Evolutionary conservation across 1,284 basidiomycete genomes (phyloP).

Genomic region (Phellopilus nigrolimitatus): DNA sequence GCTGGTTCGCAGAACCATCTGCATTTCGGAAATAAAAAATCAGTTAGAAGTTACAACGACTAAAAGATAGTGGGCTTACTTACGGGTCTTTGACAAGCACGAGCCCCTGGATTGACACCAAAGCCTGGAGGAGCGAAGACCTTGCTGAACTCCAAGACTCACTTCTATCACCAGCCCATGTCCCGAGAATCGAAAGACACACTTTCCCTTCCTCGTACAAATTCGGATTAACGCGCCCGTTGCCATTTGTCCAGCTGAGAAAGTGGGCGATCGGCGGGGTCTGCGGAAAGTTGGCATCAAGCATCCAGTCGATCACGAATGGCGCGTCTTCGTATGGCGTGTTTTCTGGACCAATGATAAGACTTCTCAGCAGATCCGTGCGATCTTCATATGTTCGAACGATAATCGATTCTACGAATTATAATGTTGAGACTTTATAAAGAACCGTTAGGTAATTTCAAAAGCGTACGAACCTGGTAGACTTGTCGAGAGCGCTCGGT

Average conservation of each 20-base stretch:
- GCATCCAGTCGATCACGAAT: constrained; percentile 91
- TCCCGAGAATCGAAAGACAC: constrained; percentile 86
- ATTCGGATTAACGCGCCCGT: constrained; percentile 74
- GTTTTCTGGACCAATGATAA: constrained; percentile 91
- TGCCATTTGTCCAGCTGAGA: constrained; percentile 90
- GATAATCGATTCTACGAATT: constrained; percentile 57
- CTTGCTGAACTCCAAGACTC: constrained; percentile 80
- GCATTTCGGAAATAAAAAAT: constrained; percentile 20
- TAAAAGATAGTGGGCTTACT: constrained; percentile 27
- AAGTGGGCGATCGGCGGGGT: constrained; percentile 88
- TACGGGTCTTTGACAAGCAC: constrained; percentile 90
- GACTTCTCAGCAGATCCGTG: constrained; percentile 77
- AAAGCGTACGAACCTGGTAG: constrained; percentile 75
- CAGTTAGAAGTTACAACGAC: constrained; percentile 3
- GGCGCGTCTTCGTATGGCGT: constrained; percentile 93
- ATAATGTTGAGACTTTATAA: constrained; percentile 8
- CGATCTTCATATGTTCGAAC: constrained; percentile 78
- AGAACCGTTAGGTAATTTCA: constrained; percentile 11
- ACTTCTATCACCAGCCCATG: constrained; percentile 85
- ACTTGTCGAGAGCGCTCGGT: constrained; percentile 72
- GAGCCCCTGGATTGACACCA: constrained; percentile 91
- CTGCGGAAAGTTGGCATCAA: constrained; percentile 84
- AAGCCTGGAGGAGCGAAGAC: constrained; percentile 85
- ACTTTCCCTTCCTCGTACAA: constrained; percentile 96
- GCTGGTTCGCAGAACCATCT: constrained; percentile 92